phyloP scores from a whole-genome alignment of 495 filamentous ascomycete species.

The Penicillium riverlandense region DNA sequence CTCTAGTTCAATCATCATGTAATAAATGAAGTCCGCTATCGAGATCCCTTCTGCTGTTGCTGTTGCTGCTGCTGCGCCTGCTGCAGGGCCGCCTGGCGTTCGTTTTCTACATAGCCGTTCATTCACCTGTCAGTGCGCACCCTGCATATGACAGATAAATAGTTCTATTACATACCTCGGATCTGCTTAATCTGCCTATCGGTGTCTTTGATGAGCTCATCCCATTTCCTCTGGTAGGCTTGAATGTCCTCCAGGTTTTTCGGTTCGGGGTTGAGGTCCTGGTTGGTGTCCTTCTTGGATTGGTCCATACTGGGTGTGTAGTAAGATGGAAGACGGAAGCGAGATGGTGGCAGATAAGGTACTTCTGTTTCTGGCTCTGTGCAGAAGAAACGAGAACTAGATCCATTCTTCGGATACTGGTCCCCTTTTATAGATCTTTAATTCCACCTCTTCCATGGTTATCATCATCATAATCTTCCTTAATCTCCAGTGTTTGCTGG shows the following conservation, averaged over 20 bases:
- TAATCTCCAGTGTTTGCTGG: no score
- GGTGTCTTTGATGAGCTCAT: constrained; percentile 18
- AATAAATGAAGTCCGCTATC: no score
- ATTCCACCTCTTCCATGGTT: no score
- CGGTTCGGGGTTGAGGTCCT: constrained; percentile 9
- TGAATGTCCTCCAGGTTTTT: no score
- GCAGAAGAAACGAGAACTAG: no score
- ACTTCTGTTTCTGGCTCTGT: no score
- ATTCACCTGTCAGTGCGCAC: constrained; percentile 5
- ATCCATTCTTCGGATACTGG: no score
- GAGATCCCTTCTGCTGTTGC: no score
- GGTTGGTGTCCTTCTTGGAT: constrained; percentile 6
- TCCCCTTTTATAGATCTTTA: no score
- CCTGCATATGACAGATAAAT: constrained; percentile 12
- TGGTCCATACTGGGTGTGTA: constrained; percentile 5
- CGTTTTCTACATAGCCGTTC: constrained; percentile 7
- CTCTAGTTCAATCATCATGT: no score
- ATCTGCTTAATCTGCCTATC: constrained; percentile 17
- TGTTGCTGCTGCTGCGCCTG: no score
- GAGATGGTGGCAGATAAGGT: not conserved
- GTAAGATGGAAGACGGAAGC: not conserved
- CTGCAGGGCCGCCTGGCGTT: not conserved
- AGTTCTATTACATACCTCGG: constrained; percentile 10
- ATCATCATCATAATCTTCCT: no score
- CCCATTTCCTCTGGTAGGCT: constrained; percentile 16